Conservation (phyloP, 139 green algal species). For the Chlorella sp. region DNA sequence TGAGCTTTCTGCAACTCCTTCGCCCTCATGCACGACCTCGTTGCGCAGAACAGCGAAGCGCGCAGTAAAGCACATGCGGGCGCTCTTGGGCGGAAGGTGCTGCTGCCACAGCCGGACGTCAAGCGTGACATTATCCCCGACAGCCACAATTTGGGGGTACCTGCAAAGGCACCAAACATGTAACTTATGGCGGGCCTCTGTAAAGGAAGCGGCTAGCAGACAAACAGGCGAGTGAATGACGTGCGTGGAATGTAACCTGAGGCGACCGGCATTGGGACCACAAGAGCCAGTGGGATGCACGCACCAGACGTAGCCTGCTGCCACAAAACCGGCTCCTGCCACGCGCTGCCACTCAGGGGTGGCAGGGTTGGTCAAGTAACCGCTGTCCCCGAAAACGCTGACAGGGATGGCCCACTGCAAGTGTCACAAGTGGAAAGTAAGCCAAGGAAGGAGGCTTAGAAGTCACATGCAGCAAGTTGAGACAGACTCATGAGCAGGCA, state of each 20-base stretch:
- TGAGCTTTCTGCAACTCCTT: too few relatives aligned
- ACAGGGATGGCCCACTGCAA: slow-evolving; percentile 3
- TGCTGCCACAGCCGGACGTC: background rate
- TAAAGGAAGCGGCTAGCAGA: background rate
- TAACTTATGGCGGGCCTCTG: background rate
- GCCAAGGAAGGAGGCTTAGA: background rate
- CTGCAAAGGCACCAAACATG: background rate
- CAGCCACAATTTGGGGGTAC: background rate
- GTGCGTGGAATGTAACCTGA: background rate
- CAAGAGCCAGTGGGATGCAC: background rate
- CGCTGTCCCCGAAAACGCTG: background rate
- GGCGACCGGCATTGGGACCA: too few relatives aligned
- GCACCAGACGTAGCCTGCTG: slow-evolving; percentile 14
- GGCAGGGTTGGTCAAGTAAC: background rate
- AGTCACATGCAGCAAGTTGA: background rate
- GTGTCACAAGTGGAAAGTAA: too few relatives aligned
- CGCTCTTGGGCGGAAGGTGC: background rate
- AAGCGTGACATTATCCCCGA: background rate
- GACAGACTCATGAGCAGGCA: too few relatives aligned
- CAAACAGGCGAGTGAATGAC: background rate
- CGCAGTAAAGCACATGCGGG: background rate
- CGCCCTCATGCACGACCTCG: too few relatives aligned
- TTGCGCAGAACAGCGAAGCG: too few relatives aligned
- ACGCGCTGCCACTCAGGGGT: background rate
- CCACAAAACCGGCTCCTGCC: background rate